Evolutionary conservation across 371 early-diverging fungal species (phyloP).

Genomic region (Circinella umbellata): DNA sequence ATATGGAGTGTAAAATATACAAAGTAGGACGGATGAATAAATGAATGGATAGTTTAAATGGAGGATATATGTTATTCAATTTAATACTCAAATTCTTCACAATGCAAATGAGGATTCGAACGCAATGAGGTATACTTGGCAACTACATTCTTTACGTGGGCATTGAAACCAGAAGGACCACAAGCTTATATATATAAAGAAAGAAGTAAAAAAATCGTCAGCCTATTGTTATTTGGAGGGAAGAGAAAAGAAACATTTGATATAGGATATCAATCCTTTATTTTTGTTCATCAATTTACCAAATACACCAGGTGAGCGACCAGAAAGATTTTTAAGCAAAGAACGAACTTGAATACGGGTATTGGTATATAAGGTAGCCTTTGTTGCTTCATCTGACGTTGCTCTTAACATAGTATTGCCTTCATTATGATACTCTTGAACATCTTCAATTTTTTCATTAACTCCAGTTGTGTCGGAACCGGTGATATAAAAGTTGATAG

Average conservation of each 20-base stretch:
- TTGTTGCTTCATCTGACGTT: not conserved
- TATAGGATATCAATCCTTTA: no score
- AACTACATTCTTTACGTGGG: conserved; percentile 37
- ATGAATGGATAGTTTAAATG: not conserved
- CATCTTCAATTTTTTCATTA: conserved; percentile 14
- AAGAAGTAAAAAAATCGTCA: not conserved
- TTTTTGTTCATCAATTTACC: conserved; percentile 27
- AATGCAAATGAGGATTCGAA: conserved; percentile 28
- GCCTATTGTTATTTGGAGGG: not conserved
- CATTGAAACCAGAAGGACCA: conserved; percentile 42
- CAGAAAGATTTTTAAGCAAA: conserved; percentile 14
- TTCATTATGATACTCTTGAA: conserved; percentile 7
- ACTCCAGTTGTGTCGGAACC: not conserved
- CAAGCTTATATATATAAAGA: conserved; percentile 34
- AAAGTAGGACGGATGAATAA: not conserved
- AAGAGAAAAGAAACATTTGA: not conserved
- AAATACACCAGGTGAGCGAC: conserved; percentile 29
- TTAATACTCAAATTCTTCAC: conserved; percentile 49
- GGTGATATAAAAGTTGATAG: conserved; percentile 27
- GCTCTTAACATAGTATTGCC: not conserved
- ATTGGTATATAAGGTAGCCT: not conserved
- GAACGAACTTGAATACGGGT: conserved; percentile 13
- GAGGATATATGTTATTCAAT: not conserved
- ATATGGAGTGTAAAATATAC: not conserved
- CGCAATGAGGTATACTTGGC: conserved; percentile 18